These are phyloP conservation scores for Mayamaea pseudoterrestris DNA, from an alignment of 108 stramenopile genomes.

Conservation along the genomic window DNA sequence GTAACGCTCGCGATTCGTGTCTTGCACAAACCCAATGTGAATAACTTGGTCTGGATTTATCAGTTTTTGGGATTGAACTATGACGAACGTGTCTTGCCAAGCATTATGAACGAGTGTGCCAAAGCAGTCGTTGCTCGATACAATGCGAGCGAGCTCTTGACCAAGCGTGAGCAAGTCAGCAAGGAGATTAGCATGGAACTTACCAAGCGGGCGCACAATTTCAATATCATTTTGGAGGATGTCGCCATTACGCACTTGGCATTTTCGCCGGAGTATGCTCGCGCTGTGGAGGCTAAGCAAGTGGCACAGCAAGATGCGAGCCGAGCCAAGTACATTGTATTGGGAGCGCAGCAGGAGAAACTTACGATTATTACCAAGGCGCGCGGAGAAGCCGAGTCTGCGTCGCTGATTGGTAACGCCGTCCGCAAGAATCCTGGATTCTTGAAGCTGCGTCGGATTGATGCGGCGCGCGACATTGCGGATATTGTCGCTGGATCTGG, in stretches of 20 bases:
- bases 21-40: slow-evolving; percentile 87
- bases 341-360: slow-evolving; percentile 96
- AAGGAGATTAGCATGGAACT: slow-evolving; percentile 76
- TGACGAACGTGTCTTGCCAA: slow-evolving; percentile 96
- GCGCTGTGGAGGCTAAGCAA: slow-evolving; percentile 99
- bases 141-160: slow-evolving; percentile 98
- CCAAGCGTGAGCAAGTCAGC: slow-evolving; percentile 94
- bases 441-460: slow-evolving; percentile 97
- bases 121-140: slow-evolving; percentile 98
- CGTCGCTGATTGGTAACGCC: slow-evolving; percentile 93
- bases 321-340: slow-evolving; percentile 95
- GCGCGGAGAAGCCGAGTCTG: slow-evolving; percentile 97
- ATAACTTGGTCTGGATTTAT: slow-evolving; percentile 89
- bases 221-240: slow-evolving; percentile 90
- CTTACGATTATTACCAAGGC: slow-evolving; percentile 98
- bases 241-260: slow-evolving; percentile 97
- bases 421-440: slow-evolving; percentile 99
- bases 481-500: slow-evolving; percentile 78
- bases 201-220: slow-evolving; percentile 65
- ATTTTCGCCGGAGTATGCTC: slow-evolving; percentile 97
- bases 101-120: slow-evolving; percentile 99
- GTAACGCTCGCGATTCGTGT: slow-evolving; percentile 98
- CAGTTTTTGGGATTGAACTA: slow-evolving; percentile 90
- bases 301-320: slow-evolving; percentile 99
- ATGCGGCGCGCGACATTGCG: slow-evolving; percentile 98